Conservation (phyloP, 2,329 filamentous ascomycete genomes). For the Hirsutella rhossiliensis region DNA sequence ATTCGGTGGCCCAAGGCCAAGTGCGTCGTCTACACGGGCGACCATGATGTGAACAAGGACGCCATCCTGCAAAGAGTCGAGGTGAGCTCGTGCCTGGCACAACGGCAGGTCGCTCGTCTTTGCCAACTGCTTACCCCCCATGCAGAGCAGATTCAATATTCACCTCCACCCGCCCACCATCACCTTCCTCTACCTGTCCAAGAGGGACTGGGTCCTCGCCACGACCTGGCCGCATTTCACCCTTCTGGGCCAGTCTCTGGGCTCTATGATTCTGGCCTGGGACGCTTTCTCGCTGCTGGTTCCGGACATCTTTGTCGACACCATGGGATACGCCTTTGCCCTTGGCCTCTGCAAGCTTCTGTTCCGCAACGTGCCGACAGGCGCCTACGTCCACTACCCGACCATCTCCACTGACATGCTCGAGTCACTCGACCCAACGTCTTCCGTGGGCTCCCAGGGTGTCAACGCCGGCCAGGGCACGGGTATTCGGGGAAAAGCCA, state of each 20-base stretch:
- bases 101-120: neutral
- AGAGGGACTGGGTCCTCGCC: constrained; percentile 73
- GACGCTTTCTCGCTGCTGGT: constrained; percentile 88
- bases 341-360: constrained; percentile 72
- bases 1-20: constrained; percentile 77
- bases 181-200: constrained; percentile 82
- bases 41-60: constrained; percentile 75
- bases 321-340: constrained; percentile 94
- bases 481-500: constrained; percentile 57
- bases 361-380: constrained; percentile 71
- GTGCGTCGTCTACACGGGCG: constrained; percentile 89
- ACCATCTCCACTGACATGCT: constrained; percentile 99
- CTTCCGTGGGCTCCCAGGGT: constrained; percentile 48
- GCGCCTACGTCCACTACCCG: constrained; percentile 93
- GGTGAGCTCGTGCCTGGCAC: constrained; percentile 26
- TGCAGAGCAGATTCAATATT: constrained; percentile 80
- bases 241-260: constrained; percentile 83
- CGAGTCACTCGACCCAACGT: constrained; percentile 57
- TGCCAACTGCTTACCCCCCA: constrained; percentile 5
- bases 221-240: constrained; percentile 89
- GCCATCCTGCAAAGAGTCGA: constrained; percentile 68
- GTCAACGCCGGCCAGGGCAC: constrained; percentile 74
- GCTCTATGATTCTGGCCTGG: constrained; percentile 76
- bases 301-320: constrained; percentile 91
- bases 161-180: constrained; percentile 71